A percentile compares a stretch with the other conserved stretches of the same genome.
Evolutionary conservation across 129 eudicot genomes (phyloP).

Genomic region (Logfia minima): DNA sequence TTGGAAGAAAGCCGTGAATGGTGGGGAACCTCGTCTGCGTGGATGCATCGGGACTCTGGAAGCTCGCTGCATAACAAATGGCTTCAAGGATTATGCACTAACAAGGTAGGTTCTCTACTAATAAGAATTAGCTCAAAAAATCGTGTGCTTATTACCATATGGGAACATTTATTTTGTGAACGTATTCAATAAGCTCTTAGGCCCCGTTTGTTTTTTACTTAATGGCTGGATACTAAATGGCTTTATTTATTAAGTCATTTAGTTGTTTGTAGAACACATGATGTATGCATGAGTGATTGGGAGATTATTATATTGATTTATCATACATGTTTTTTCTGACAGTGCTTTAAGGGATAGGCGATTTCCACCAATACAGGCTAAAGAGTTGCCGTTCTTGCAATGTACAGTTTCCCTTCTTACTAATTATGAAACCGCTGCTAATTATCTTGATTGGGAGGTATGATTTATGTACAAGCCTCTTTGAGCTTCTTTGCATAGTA

Average conservation of each 20-base stretch:
- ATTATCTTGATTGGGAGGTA: slow-evolving; percentile 98
- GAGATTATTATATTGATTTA: neutral
- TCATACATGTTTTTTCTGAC: slow-evolving; percentile 16
- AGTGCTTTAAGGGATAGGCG: slow-evolving; percentile 92
- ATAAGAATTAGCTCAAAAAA: neutral
- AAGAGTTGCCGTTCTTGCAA: slow-evolving; percentile 78
- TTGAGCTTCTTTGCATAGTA: neutral
- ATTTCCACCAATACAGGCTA: slow-evolving; percentile 81
- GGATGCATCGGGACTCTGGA: slow-evolving; percentile 94
- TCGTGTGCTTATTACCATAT: neutral
- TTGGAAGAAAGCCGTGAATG: slow-evolving; percentile 88
- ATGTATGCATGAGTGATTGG: neutral
- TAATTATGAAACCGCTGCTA: slow-evolving; percentile 66
- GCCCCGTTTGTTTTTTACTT: too few species aligned
- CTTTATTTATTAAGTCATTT: too few species aligned
- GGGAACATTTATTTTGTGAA: neutral
- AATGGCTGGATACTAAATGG: too few species aligned
- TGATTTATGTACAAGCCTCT: slow-evolving; percentile 5
- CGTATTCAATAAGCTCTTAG: neutral
- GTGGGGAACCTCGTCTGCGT: slow-evolving; percentile 88
- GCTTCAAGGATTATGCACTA: slow-evolving; percentile 85
- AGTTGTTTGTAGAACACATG: neutral
- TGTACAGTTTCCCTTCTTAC: slow-evolving; percentile 91
- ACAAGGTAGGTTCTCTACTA: slow-evolving; percentile 55
- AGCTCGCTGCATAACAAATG: slow-evolving; percentile 64